These are phyloP conservation scores for Serendipita vermifera DNA, from an alignment of 768 basidiomycete genomes.

Conservation along the genomic window DNA sequence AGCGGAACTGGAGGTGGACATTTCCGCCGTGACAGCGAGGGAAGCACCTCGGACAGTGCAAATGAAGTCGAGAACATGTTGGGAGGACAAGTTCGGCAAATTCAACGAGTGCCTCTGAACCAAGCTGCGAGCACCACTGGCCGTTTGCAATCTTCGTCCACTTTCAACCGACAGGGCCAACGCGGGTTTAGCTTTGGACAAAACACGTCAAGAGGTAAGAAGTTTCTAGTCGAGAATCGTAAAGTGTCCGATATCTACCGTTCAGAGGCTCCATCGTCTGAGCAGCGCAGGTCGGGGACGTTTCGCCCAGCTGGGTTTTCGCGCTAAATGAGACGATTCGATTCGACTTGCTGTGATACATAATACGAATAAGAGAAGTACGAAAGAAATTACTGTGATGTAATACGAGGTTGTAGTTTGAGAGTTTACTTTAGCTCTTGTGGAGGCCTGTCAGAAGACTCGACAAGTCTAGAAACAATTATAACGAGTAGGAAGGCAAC, in stretches of 20 bases:
- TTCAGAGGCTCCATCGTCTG: constrained; percentile 29
- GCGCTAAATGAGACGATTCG: constrained; percentile 18
- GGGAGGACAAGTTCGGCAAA: neutral
- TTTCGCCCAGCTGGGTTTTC: constrained; percentile 33
- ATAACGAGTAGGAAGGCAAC: too few species aligned
- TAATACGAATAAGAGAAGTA: too few species aligned
- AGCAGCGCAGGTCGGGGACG: constrained; percentile 28
- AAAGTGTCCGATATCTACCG: neutral
- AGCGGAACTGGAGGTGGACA: neutral
- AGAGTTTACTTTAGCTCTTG: too few species aligned
- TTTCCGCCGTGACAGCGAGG: neutral
- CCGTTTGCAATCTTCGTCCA: neutral
- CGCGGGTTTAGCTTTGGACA: constrained; percentile 16
- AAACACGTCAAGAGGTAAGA: constrained; percentile 17
- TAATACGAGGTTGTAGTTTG: too few species aligned
- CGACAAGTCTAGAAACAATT: too few species aligned
- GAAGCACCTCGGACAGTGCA: neutral
- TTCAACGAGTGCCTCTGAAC: constrained; percentile 15
- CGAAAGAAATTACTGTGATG: too few species aligned
- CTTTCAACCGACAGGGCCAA: constrained; percentile 13
- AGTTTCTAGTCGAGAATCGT: constrained; percentile 13
- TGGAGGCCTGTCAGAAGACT: too few species aligned
- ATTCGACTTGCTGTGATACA: too few species aligned
- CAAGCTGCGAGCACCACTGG: neutral
- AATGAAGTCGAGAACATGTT: neutral